These are phyloP conservation scores for Eucalyptus microcorys DNA, from an alignment of 345 rosid species.

Conservation along the genomic window DNA sequence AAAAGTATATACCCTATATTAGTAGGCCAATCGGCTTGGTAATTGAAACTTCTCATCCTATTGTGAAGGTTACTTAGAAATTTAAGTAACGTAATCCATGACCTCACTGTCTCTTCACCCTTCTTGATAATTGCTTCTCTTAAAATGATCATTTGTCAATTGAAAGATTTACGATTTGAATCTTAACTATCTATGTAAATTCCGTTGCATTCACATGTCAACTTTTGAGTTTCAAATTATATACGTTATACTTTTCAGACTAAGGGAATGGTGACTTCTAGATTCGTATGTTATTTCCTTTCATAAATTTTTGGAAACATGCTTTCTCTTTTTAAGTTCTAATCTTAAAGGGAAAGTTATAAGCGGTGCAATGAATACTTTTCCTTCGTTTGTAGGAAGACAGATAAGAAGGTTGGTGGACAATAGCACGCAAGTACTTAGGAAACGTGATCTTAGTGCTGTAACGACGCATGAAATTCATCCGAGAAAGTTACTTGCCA, in stretches of 20 bases:
- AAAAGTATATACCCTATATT: background rate
- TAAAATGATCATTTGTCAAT: background rate
- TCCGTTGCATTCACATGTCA: background rate
- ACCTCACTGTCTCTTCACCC: background rate
- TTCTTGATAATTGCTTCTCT: background rate
- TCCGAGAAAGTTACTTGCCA: background rate
- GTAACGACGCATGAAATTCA: background rate
- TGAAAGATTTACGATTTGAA: background rate
- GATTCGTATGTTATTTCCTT: background rate
- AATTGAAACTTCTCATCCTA: background rate
- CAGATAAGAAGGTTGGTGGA: background rate
- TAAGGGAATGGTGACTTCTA: no score
- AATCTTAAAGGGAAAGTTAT: background rate
- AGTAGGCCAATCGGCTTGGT: background rate
- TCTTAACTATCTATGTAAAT: background rate
- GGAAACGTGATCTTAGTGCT: background rate
- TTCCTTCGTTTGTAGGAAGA: background rate
- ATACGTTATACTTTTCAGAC: background rate
- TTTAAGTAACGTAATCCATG: background rate
- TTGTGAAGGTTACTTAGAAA: background rate
- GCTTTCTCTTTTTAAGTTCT: background rate
- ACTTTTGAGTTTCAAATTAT: background rate
- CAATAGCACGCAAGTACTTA: background rate
- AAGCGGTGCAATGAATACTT: background rate
- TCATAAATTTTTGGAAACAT: background rate